Conservation (phyloP, 345 rosid species). For the Heritiera littoralis region DNA sequence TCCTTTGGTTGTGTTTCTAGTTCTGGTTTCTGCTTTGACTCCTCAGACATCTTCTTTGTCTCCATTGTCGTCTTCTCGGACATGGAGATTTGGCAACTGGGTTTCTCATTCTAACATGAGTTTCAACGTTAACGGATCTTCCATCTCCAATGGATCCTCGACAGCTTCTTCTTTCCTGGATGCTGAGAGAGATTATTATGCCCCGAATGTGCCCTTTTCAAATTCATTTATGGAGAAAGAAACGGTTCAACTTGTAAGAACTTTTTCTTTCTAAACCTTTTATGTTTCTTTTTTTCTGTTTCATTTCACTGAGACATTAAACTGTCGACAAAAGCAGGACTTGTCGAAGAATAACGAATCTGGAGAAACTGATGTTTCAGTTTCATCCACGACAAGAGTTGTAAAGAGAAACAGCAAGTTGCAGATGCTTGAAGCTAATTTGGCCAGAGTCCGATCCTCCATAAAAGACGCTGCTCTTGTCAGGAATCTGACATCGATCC, state of each 20-base stretch:
- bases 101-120: too few relatives aligned
- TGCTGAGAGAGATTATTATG: not conserved
- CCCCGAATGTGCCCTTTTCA: not conserved
- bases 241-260: not conserved
- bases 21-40: not conserved
- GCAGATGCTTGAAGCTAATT: conserved; percentile 37
- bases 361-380: not conserved
- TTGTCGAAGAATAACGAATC: not conserved
- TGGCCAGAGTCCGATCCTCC: conserved; percentile 49
- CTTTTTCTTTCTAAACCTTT: not conserved
- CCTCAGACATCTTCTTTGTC: not conserved
- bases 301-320: not conserved
- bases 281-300: not conserved
- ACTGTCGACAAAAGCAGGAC: not conserved
- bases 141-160: not conserved
- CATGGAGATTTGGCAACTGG: not conserved
- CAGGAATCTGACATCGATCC: conserved; percentile 17
- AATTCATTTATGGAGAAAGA: not conserved
- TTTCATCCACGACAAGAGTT: not conserved
- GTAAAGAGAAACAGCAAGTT: conserved; percentile 18
- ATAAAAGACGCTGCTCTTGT: conserved; percentile 42
- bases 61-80: not conserved
- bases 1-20: not conserved
- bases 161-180: not conserved
- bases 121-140: too few relatives aligned